A percentile compares a stretch with the other conserved stretches of the same genome.
Evolutionary conservation across 257 asterid genomes (phyloP).

Genomic region (Voacanga thouarsii): DNA sequence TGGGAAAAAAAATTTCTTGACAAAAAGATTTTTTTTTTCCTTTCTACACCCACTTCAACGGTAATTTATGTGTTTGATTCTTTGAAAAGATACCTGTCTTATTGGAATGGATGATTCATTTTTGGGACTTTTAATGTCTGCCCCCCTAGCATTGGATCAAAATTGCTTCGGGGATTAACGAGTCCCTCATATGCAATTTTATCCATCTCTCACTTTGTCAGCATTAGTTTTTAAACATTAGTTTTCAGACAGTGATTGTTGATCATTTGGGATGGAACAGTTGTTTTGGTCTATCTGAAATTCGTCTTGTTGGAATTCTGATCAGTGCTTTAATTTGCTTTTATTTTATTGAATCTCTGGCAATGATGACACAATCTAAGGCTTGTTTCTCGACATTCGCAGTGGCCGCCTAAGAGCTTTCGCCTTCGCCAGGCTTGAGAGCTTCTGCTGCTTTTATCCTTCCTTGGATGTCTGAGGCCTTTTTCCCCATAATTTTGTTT

Average conservation of each 20-base stretch:
- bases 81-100: neutral
- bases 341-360: neutral
- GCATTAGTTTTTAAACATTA: slow-evolving; percentile 7
- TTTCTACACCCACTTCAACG: too few species aligned
- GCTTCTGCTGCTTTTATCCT: slow-evolving; percentile 59
- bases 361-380: slow-evolving; percentile 48
- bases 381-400: slow-evolving; percentile 89
- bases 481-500: neutral
- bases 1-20: too few species aligned
- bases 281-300: neutral
- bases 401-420: slow-evolving; percentile 74
- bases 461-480: slow-evolving; percentile 80
- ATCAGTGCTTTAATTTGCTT: neutral
- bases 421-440: slow-evolving; percentile 85
- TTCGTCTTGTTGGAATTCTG: neutral
- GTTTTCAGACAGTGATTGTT: slow-evolving; percentile 21
- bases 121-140: slow-evolving; percentile 25
- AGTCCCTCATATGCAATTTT: slow-evolving; percentile 30
- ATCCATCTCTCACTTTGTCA: slow-evolving; percentile 48
- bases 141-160: slow-evolving; percentile 23
- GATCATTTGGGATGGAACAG: slow-evolving; percentile 40
- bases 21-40: too few species aligned
- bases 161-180: slow-evolving; percentile 37
- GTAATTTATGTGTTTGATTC: neutral
- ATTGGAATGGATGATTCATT: neutral